phyloP scores from a whole-genome alignment of 768 basidiomycete genomes.

The Coprinopsis sp. region DNA sequence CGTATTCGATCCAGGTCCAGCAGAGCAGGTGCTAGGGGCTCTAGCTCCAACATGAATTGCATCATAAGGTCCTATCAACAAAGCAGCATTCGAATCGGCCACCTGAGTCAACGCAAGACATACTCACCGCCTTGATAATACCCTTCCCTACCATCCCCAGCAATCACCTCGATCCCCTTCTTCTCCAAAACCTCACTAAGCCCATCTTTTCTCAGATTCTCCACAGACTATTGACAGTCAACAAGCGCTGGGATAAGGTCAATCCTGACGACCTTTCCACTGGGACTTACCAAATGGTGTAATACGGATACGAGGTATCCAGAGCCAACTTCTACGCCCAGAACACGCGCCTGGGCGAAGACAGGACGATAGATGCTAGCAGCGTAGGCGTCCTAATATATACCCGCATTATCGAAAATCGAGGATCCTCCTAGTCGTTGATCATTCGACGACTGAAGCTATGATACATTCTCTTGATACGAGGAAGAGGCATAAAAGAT shows the following conservation, averaged over 20 bases:
- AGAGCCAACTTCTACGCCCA: slow-evolving; percentile 88
- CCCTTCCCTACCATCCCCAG: slow-evolving; percentile 81
- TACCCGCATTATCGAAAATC: too few species aligned
- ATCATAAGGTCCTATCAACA: slow-evolving; percentile 59
- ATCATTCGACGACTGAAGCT: too few species aligned
- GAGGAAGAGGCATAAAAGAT: too few species aligned
- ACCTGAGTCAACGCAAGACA: too few species aligned
- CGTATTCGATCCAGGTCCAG: slow-evolving; percentile 72
- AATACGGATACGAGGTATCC: slow-evolving; percentile 85
- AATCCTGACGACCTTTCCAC: slow-evolving; percentile 76
- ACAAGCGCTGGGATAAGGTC: slow-evolving; percentile 85
- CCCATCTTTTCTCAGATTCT: slow-evolving; percentile 68
- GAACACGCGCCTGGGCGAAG: slow-evolving; percentile 68
- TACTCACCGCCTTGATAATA: slow-evolving; percentile 27
- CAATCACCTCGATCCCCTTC: slow-evolving; percentile 56
- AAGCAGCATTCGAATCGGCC: slow-evolving; percentile 1
- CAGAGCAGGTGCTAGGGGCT: slow-evolving; percentile 62
- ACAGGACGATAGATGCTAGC: slow-evolving; percentile 66
- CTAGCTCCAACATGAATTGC: slow-evolving; percentile 96
- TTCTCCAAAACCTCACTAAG: slow-evolving; percentile 48
- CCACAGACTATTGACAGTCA: too few species aligned
- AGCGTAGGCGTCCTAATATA: slow-evolving; percentile 78
- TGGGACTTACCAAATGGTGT: slow-evolving; percentile 58
- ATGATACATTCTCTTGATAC: too few species aligned
- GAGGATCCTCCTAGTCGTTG: too few species aligned